These are phyloP conservation scores for Wickerhamiella slavikovae DNA, from an alignment of 805 yeast species.

Conservation along the genomic window DNA sequence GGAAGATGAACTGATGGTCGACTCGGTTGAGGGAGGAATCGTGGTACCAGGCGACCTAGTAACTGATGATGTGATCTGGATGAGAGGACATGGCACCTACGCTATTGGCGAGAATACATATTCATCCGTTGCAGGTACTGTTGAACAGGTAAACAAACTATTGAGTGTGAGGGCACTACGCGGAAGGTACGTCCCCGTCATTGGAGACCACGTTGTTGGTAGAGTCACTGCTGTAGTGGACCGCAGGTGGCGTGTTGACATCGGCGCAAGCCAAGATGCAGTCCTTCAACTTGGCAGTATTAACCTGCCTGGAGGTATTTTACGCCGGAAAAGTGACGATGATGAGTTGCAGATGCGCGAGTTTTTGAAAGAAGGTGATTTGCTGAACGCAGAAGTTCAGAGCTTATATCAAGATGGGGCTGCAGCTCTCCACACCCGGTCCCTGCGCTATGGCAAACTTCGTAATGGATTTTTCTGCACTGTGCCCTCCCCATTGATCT, in stretches of 20 bases:
- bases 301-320: conserved; percentile 89
- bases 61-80: conserved; percentile 93
- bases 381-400: conserved; percentile 91
- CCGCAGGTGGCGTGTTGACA: conserved; percentile 90
- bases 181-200: conserved; percentile 80
- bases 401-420: conserved; percentile 73
- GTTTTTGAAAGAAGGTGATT: conserved; percentile 86
- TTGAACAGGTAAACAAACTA: conserved; percentile 67
- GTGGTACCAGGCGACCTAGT: conserved; percentile 93
- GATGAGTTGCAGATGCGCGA: conserved; percentile 94
- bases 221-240: conserved; percentile 85
- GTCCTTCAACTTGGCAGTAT: conserved; percentile 85
- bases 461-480: conserved; percentile 70
- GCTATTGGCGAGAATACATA: conserved; percentile 42
- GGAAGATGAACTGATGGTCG: conserved; percentile 9
- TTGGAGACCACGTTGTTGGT: conserved; percentile 93
- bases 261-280: conserved; percentile 89
- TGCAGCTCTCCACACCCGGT: conserved; percentile 87
- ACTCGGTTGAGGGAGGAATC: conserved; percentile 16
- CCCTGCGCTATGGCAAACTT: conserved; percentile 83
- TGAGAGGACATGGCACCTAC: conserved; percentile 97
- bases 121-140: conserved; percentile 83
- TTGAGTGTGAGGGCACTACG: conserved; percentile 69
- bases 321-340: conserved; percentile 80
- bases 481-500: conserved; percentile 66